Conservation (phyloP, 257 asterid genomes). For the Rubia yunnanensis region DNA sequence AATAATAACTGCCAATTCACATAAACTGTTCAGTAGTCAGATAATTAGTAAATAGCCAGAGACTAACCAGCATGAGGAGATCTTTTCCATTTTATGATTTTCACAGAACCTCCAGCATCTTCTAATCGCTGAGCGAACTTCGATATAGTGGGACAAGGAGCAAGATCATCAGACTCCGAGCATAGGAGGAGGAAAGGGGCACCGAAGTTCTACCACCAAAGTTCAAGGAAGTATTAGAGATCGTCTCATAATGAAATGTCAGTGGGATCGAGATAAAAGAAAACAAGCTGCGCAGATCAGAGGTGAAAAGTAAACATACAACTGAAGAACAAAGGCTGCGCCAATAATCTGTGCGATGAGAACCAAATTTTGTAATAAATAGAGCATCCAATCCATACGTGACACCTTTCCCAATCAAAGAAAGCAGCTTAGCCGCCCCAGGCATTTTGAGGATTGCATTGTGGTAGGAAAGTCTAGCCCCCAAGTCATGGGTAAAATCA, state of each 20-base stretch:
- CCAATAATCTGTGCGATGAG: slow-evolving; percentile 73
- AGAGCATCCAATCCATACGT: slow-evolving; percentile 77
- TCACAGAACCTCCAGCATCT: slow-evolving; percentile 61
- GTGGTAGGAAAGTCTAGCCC: slow-evolving; percentile 62
- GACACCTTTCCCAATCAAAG: slow-evolving; percentile 62
- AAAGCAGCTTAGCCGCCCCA: slow-evolving; percentile 62
- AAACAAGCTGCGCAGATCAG: slow-evolving; percentile 4
- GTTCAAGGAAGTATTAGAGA: neutral
- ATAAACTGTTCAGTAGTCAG: neutral
- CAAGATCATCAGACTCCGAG: slow-evolving; percentile 62
- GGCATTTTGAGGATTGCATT: slow-evolving; percentile 59
- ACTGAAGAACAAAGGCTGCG: slow-evolving; percentile 69
- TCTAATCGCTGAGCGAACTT: slow-evolving; percentile 50
- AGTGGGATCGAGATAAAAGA: slow-evolving; percentile 4
- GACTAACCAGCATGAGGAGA: slow-evolving; percentile 46
- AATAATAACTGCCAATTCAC: neutral
- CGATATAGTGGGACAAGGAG: slow-evolving; percentile 39
- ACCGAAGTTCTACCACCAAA: slow-evolving; percentile 46
- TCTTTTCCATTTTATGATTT: slow-evolving; percentile 41
- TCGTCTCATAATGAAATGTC: slow-evolving; percentile 10
- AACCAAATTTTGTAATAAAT: slow-evolving; percentile 73
- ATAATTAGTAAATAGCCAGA: neutral
- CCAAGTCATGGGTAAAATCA: slow-evolving; percentile 61
- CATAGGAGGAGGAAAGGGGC: slow-evolving; percentile 67
- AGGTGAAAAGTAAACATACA: slow-evolving; percentile 38